Evolutionary conservation across 2,329 filamentous ascomycete species (phyloP).

Genomic region (Trichoderma sp.): DNA sequence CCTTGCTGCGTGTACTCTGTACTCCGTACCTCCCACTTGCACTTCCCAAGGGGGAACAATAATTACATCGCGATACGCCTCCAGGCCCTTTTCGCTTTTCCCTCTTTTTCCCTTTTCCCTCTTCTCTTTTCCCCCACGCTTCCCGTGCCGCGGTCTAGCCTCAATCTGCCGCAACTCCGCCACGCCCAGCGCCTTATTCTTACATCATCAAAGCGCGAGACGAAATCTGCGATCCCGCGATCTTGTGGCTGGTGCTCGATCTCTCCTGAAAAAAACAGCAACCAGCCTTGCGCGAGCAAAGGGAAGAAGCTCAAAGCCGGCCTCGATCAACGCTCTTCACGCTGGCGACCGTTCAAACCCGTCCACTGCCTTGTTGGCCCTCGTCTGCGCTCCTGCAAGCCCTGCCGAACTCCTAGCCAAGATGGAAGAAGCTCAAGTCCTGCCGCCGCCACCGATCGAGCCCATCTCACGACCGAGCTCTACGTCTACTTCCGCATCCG

Average conservation of each 20-base stretch:
- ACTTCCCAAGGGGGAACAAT: conserved; percentile 23
- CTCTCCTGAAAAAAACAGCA: conserved; percentile 22
- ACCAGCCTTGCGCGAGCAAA: neutral
- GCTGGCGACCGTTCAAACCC: conserved; percentile 24
- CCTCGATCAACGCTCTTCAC: conserved; percentile 8
- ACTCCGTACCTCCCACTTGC: neutral
- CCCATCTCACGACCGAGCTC: conserved; percentile 55
- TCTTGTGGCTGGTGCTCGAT: conserved; percentile 21
- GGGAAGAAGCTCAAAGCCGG: neutral
- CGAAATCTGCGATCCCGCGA: conserved; percentile 27
- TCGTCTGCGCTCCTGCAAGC: conserved; percentile 9
- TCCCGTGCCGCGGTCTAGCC: conserved; percentile 12
- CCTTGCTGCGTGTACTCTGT: conserved; percentile 6
- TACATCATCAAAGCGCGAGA: conserved; percentile 25
- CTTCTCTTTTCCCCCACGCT: conserved; percentile 22
- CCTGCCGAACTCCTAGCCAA: conserved; percentile 31
- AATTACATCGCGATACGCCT: conserved; percentile 26
- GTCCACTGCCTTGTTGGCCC: conserved; percentile 17
- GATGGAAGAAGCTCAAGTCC: conserved; percentile 52
- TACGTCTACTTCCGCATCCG: conserved; percentile 50
- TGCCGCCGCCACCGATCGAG: conserved; percentile 48
- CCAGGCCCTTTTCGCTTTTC: neutral
- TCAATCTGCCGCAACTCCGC: conserved; percentile 14
- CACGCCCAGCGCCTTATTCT: conserved; percentile 21
- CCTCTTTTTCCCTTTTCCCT: neutral